Evolutionary conservation across 352 stramenopile genomes (phyloP), one percentile per base, ranked within the genome.

Genomic region (Pythium insidiosum): DNA sequence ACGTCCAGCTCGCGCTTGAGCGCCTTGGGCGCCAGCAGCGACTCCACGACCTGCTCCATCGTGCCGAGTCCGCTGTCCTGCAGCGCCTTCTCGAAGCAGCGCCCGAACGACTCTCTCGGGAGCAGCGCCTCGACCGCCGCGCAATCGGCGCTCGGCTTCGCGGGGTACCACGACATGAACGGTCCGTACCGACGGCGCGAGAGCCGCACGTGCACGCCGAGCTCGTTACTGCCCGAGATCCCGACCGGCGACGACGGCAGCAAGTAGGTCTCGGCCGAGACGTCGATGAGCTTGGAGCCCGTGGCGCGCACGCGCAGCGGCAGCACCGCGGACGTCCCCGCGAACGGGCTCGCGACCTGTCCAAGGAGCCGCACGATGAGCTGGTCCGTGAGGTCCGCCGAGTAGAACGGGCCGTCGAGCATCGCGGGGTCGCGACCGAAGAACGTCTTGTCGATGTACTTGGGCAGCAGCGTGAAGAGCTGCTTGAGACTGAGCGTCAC

Each of bases 401-500:
- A 66, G 43, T 66, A 68, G 35, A 71, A 68, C n/a, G 61, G 43
- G 5, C 58, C 58, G n/a, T n/a, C n/a, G 9, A 33, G 9, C 9
- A 9, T 9, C 19, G 42, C 53, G 4, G 48, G 45, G 38, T 56
- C 56, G n/a, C n/a, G n/a, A n/a, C n/a, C n/a, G n/a, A n/a, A n/a
- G n/a, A n/a, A n/a, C n/a, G n/a, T n/a, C 35, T 62, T 63, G 12
- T 49, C 20, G 2, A 25, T 25, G n/a, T 58, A 42, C 10, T 56
- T 61, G 1, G 68, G 60, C n/a, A 78, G 42, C 10, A 74, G 30
- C 28, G 69, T 76, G 56, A 67, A 76, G 6, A 81, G 53, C 45
- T 78, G 69, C 50, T 78, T 77, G 51, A 81, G 72, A 47, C 69
- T 81, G 36, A 78, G 38, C 4, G 69, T 58, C 6, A 72, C 38